These are phyloP conservation scores for Lactarius hatsudake DNA, from an alignment of 768 basidiomycete species.

Conservation along the genomic window DNA sequence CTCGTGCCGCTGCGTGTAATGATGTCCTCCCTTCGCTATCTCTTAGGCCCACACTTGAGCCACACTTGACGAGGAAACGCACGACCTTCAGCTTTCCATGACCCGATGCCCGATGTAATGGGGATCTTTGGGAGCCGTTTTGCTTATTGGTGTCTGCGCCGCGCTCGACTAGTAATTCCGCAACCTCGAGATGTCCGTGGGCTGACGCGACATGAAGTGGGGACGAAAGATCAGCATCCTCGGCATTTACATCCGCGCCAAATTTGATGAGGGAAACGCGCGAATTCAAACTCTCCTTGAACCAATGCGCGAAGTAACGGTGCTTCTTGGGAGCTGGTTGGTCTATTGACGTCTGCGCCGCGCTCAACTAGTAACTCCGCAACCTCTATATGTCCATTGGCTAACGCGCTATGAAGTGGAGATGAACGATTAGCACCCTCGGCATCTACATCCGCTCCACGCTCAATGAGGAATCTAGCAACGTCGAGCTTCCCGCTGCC, in stretches of 20 bases:
- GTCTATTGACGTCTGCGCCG: too few relatives aligned
- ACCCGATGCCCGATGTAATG: background rate
- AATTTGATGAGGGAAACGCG: too few relatives aligned
- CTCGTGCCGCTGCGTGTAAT: background rate
- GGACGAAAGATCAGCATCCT: background rate
- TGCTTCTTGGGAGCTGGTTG: too few relatives aligned
- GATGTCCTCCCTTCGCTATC: background rate
- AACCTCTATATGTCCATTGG: too few relatives aligned
- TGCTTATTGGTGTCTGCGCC: background rate
- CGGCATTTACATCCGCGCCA: background rate
- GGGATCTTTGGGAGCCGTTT: background rate
- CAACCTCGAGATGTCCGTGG: background rate
- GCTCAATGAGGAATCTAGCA: background rate
- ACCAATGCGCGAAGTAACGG: too few relatives aligned
- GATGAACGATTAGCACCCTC: too few relatives aligned
- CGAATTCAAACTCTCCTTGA: too few relatives aligned
- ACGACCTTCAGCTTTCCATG: background rate
- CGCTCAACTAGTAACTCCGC: too few relatives aligned
- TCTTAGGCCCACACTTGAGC: background rate
- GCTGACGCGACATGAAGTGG: conserved; percentile 6
- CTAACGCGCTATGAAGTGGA: too few relatives aligned
- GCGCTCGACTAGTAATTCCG: background rate
- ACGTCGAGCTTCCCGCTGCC: background rate
- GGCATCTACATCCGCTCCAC: background rate
- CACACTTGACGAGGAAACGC: background rate